Percentiles rank a stretch among this genome's conserved stretches.
phyloP scores from a whole-genome alignment of 1,139 yeast genomes.

The Hansenula lynferdii region DNA sequence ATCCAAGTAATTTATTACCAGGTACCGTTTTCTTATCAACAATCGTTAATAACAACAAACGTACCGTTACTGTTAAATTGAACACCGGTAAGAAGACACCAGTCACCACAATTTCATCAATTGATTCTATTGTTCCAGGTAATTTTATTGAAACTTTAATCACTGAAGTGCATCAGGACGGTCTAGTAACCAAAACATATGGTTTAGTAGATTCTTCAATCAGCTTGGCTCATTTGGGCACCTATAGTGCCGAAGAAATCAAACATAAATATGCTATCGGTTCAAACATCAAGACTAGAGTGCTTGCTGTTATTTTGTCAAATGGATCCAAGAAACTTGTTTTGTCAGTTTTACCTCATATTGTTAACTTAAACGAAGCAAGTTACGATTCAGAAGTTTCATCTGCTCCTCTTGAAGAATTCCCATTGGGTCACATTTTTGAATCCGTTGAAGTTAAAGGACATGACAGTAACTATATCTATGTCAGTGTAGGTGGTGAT shows the following conservation, averaged over 20 bases:
- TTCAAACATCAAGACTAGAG: constrained; percentile 61
- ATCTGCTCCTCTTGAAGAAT: constrained; percentile 51
- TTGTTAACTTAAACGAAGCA: constrained; percentile 29
- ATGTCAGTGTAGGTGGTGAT: constrained; percentile 54
- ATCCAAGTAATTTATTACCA: constrained; percentile 24
- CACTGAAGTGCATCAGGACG: constrained; percentile 51
- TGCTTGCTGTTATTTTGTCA: constrained; percentile 53
- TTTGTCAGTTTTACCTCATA: constrained; percentile 59
- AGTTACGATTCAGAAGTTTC: constrained; percentile 22
- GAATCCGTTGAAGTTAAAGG: constrained; percentile 58
- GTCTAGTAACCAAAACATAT: constrained; percentile 57
- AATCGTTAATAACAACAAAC: constrained; percentile 42
- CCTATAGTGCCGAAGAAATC: constrained; percentile 40
- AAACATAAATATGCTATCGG: constrained; percentile 66
- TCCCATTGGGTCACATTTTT: constrained; percentile 72
- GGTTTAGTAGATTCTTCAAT: constrained; percentile 76
- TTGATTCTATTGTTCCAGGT: constrained; percentile 85
- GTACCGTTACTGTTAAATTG: constrained; percentile 57
- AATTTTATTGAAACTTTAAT: constrained; percentile 70
- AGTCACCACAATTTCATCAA: constrained; percentile 54
- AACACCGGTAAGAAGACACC: constrained; percentile 36
- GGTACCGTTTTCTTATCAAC: constrained; percentile 51
- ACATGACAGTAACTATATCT: constrained; percentile 49
- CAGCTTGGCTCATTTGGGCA: constrained; percentile 60
- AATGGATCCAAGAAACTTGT: constrained; percentile 57